Evolutionary conservation across 768 basidiomycete species (phyloP), one percentile per base, ranked within the genome.

Genomic region (Chalciporus sphaerocephalus): DNA sequence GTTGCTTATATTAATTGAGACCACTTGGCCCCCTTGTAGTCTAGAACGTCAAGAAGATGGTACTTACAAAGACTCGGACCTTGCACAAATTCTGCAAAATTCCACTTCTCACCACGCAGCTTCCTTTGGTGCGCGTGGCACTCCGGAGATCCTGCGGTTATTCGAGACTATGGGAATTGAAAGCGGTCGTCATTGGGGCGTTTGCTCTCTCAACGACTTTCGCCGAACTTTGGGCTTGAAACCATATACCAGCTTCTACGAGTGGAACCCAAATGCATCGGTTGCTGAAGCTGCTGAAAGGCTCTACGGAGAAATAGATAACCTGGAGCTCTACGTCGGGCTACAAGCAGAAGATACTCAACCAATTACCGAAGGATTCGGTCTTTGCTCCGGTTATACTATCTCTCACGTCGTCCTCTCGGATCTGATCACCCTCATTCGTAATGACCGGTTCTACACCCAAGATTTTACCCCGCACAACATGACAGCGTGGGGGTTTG

Each of bases 141-240:
- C 85, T 2, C 90, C 90, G 37, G 74, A 64, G 17, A 65, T 76
- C 38, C 85, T 92, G 83, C 80, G 76, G 33, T 58, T 90, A 20
- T 78, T 90, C 50, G 91, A 93, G 59, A 72, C 90, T 32, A 85
- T 92, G 86, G 87, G 87, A 28, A 91, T 92, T 36, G 80, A 86
- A 55, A 73, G 83, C 47, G 85, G 78, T 57, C 76, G 90, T 22
- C 52, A 58, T 16, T 93, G 89, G 89, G 89, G 88, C 38, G 81
- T 84, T n/a, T 92, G 89, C 59, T 82, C 84, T 1, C 61, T 92
- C 49, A 92, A 92, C 51, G 89, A 92, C 47, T 92, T 92, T 67
- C 72, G 89, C 45, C 81, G 74, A 76, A 91, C 80, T 70, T 70
- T 92, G 39, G 89, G 88, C 11, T 58, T 92, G 38, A 89, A 86